Base-by-base conservation (phyloP, 2,329 filamentous ascomycete genomes). In the Alternaria brassicae region DNA sequence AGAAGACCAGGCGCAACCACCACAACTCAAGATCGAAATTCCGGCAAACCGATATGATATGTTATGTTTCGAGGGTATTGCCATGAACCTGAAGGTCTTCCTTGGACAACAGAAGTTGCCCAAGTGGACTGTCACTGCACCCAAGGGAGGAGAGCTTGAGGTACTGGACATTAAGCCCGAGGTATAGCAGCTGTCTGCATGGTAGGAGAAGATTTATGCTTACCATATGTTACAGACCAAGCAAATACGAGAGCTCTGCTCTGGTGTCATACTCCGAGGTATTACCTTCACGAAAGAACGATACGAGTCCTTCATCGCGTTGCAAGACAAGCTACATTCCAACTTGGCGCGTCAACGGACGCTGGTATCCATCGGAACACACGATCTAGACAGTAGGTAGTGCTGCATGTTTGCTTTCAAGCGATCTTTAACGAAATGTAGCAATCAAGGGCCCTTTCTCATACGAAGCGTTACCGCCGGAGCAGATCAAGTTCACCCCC, bases 241-340 rank as follows among this genome's bases (percentile, higher is more conserved):
- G 57, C 86, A 89, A 78, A 89, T 99, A 69, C 88, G 95, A 49
- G 94, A 93, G 39, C 91, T 95, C 67, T 91, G 97, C 65, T 92
- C 94, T 15, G 93, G 91, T 62, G 93, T 94, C 47, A 91, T 99
- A 66, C 83, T 99, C 63, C 89, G 95, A 68, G 91, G 93, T 77
- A 86, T 99, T 83, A 92, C 89, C 73, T 98, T 99, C 84, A 93
- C 91, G 70, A 86, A 95, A 82, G 91, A 89, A 68, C 86, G 91
- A 67, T 99, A 99, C 79, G 92, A 96, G 70, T 97, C 93, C 74
- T 99, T 99, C 90, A 99, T 99, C 77, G 87, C 90, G 56, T 86
- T 99, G 47, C 95, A 99, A 82, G 96, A 99, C 82, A 99, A 99
- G 83, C 87, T 99, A 47, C 95, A 99, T 82, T 91, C 94, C 78